phyloP scores from a whole-genome alignment of 176 grass and related monocot species.

The Oryza nivara region DNA sequence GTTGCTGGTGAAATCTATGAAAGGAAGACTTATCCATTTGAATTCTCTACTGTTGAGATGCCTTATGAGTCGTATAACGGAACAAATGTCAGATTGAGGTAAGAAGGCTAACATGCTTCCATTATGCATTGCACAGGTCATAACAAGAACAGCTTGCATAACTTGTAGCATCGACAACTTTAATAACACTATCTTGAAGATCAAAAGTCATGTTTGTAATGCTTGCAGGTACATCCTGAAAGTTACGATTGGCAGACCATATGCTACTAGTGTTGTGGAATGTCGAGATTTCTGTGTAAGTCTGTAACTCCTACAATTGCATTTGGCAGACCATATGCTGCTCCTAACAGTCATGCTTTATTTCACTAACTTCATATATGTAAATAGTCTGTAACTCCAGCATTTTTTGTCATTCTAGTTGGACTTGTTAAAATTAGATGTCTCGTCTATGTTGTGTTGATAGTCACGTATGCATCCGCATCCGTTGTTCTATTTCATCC shows the following conservation, averaged over 20 bases:
- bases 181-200: constrained; percentile 10
- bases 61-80: constrained; percentile 93
- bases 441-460: background rate
- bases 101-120: constrained; percentile 8
- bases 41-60: constrained; percentile 96
- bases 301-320: background rate
- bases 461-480: background rate
- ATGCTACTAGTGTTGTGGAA: constrained; percentile 83
- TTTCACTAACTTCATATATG: constrained; percentile 22
- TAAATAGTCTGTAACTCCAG: background rate
- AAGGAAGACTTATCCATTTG: constrained; percentile 87
- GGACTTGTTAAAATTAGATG: background rate
- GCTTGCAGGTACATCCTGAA: constrained; percentile 80
- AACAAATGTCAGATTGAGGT: constrained; percentile 93
- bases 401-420: background rate
- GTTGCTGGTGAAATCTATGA: constrained; percentile 94
- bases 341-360: background rate
- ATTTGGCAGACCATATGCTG: too few species aligned
- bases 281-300: constrained; percentile 85
- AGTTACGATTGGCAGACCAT: constrained; percentile 86
- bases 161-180: constrained; percentile 14
- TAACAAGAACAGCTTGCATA: background rate
- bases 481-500: background rate
- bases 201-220: constrained; percentile 30
- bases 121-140: background rate